A percentile compares a stretch with the other conserved stretches of the same genome.
These are phyloP conservation scores for Pythium phragmitis DNA, from an alignment of 352 stramenopile species.

Conservation along the genomic window DNA sequence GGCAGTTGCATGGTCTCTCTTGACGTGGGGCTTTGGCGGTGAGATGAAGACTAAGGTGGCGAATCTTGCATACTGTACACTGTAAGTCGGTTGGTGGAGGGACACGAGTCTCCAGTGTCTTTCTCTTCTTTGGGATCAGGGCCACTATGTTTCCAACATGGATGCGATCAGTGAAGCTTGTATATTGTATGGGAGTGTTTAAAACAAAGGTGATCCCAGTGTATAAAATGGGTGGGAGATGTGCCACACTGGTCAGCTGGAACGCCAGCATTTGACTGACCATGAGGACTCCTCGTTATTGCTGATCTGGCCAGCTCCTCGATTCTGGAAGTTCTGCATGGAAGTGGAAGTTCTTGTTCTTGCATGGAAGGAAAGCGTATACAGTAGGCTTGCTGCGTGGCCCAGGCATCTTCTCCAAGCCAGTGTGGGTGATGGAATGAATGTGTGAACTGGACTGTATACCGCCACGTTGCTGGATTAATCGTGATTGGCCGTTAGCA, in stretches of 20 bases:
- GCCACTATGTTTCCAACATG: neutral
- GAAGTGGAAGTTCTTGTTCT: neutral
- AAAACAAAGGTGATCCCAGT: neutral
- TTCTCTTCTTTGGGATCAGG: neutral
- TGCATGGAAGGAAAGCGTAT: neutral
- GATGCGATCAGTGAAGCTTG: neutral
- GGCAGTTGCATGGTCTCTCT: constrained; percentile 9
- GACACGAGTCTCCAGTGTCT: neutral
- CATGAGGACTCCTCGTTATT: no score
- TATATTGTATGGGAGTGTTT: neutral
- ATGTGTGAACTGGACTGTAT: no score
- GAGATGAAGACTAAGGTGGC: neutral
- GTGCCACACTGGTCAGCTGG: neutral
- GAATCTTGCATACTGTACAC: neutral
- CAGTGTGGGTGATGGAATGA: no score
- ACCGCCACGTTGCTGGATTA: no score
- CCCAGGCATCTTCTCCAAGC: no score
- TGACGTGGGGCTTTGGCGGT: neutral
- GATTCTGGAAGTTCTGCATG: no score
- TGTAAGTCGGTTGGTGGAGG: constrained; percentile 2
- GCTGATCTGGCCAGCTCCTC: neutral
- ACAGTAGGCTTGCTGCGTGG: no score
- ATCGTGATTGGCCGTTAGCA: no score
- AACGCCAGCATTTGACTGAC: constrained; percentile 1
- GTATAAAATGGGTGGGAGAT: neutral